phyloP scores from a whole-genome alignment of 768 basidiomycete species.

The Agaricus subrufescens region DNA sequence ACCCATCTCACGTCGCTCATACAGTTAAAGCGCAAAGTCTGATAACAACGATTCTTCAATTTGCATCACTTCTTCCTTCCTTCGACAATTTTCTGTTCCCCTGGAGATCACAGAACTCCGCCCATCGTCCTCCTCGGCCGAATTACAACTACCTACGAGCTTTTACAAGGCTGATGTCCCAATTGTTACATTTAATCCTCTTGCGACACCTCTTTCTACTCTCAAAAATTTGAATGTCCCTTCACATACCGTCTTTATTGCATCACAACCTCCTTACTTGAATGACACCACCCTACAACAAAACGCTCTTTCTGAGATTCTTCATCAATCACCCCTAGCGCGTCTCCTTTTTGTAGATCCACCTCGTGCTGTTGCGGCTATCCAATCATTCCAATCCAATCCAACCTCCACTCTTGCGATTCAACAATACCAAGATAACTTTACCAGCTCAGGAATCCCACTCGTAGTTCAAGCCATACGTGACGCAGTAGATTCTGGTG shows the following conservation, averaged over 20 bases:
- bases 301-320: constrained; percentile 14
- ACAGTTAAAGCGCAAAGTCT: constrained; percentile 21
- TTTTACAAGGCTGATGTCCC: constrained; percentile 53
- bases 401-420: constrained; percentile 45
- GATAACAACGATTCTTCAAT: constrained; percentile 18
- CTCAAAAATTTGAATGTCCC: constrained; percentile 27
- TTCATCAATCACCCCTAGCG: constrained; percentile 15
- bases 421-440: constrained; percentile 62
- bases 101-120: constrained; percentile 43
- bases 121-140: constrained; percentile 13
- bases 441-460: constrained; percentile 54
- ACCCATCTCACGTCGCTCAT: background rate
- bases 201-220: constrained; percentile 42
- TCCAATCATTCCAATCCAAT: constrained; percentile 41
- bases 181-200: constrained; percentile 60
- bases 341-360: constrained; percentile 51
- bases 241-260: constrained; percentile 42
- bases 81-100: constrained; percentile 49
- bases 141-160: constrained; percentile 13
- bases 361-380: constrained; percentile 49
- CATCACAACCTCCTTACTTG: constrained; percentile 17
- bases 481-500: constrained; percentile 9
- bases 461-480: constrained; percentile 37
- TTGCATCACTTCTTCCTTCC: constrained; percentile 43
- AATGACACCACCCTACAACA: constrained; percentile 8